Percentiles rank a stretch among this genome's conserved stretches.
These are phyloP conservation scores for Nakaseomyces delphensis DNA, from an alignment of 1,139 yeast species.

Conservation along the genomic window DNA sequence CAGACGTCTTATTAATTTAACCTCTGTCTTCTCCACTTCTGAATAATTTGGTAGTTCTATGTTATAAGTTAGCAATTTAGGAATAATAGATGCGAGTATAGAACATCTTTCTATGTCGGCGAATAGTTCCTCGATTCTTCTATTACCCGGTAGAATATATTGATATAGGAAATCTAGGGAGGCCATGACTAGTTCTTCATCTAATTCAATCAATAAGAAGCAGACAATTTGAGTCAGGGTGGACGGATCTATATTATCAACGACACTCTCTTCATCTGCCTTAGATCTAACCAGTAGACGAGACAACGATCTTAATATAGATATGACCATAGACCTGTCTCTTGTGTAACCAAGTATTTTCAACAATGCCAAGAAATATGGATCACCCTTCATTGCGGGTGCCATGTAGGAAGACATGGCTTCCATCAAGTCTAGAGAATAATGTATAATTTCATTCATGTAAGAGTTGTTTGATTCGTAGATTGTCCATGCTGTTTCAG, in stretches of 20 bases:
- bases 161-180: conserved; percentile 61
- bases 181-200: conserved; percentile 56
- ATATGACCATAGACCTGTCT: conserved; percentile 49
- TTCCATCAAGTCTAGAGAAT: conserved; percentile 73
- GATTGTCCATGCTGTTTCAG: conserved; percentile 15
- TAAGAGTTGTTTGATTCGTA: conserved; percentile 29
- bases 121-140: conserved; percentile 34
- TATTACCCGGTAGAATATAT: conserved; percentile 45
- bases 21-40: conserved; percentile 34
- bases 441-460: conserved; percentile 55
- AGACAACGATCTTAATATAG: conserved; percentile 46
- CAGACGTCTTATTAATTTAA: conserved; percentile 37
- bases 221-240: conserved; percentile 40
- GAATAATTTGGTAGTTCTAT: conserved; percentile 33
- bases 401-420: conserved; percentile 75
- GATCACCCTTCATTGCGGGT: conserved; percentile 59
- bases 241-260: conserved; percentile 35
- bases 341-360: conserved; percentile 39
- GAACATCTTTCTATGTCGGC: conserved; percentile 38
- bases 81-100: conserved; percentile 48
- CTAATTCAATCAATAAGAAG: conserved; percentile 40
- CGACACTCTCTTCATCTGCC: conserved; percentile 38
- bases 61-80: conserved; percentile 52
- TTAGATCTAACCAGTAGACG: conserved; percentile 41
- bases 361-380: conserved; percentile 45